Evolutionary conservation across 495 filamentous ascomycete species (phyloP), one percentile per base, ranked within the genome.

Genomic region (Margaritispora aquatica): DNA sequence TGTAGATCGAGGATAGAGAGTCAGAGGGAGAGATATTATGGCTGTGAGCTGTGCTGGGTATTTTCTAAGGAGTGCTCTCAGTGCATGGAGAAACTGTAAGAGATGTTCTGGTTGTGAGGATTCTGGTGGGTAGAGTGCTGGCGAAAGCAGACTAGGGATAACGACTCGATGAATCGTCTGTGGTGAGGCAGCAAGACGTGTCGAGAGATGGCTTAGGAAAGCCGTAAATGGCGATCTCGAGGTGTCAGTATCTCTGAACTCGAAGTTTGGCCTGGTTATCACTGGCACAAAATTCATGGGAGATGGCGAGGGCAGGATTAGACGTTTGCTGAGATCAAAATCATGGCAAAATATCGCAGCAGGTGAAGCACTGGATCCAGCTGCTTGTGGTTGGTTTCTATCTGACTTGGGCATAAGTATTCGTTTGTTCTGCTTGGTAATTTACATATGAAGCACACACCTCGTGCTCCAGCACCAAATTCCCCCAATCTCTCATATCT

Each of bases 301-400:
- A 20, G 79, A 69, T 65, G 73, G 80, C 47, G 63, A 68, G 26
- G 78, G 82, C 26, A 90, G 73, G 10, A 75, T 72, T 34, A 97
- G 84, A 15, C 89, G 87, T 71, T 95, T 96, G 17, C 84, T 88
- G 48, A 97, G 83, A 68, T 97, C 92, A 74, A 96, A 97, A 11
- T 84, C 80, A 71, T 97, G 94, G 69, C 87, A 96, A 72, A 96
- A 97, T 10, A 71, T 31, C 0, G 57, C 20, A 26, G 54, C 19
- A 21, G 20, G 38, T 38, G 55, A 57, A 15, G 38, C 34, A 38
- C 55, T 49, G 29, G 59, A 34, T 51, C 53, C 54, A 19, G 38
- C 24, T 26, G 59, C 13, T 49, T 62, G 62, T 38, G 55, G 52
- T 27, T 50, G 34, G 29, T 48, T 58, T 59, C 56, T 55, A 1